A percentile compares a stretch with the other conserved stretches of the same genome.
These are phyloP conservation scores for Phenoliferia sp. DNA, from an alignment of 1,284 basidiomycete genomes.

Conservation along the genomic window DNA sequence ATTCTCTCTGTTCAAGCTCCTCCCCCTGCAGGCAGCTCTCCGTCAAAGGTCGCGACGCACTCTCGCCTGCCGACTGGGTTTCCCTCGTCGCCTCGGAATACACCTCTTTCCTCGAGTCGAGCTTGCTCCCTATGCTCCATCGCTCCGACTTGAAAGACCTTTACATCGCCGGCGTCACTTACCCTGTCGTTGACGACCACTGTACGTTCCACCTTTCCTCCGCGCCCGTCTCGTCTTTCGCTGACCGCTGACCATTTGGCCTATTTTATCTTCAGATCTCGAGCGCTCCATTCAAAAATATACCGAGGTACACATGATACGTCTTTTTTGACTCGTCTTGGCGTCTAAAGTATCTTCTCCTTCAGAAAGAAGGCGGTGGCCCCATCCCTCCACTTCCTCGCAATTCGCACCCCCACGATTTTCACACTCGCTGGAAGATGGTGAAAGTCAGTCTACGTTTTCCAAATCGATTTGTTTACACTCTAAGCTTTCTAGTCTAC, in stretches of 20 bases:
- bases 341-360: not conserved
- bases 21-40: constrained; percentile 14
- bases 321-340: not conserved
- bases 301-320: not conserved
- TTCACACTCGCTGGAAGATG: constrained; percentile 10
- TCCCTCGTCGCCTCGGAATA: constrained; percentile 3
- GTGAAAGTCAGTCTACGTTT: not conserved
- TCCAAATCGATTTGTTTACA: fast-evolving
- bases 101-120: not conserved
- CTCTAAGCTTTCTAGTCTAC: not conserved
- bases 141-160: not conserved
- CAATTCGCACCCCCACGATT: constrained; percentile 12
- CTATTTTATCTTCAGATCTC: constrained; percentile 9
- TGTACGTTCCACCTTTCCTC: constrained; percentile 4
- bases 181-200: constrained; percentile 25
- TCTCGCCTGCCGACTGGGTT: constrained; percentile 3
- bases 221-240: not conserved
- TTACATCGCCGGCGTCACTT: constrained; percentile 11
- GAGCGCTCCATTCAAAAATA: constrained; percentile 14
- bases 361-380: constrained; percentile 4
- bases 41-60: not conserved
- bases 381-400: constrained; percentile 2
- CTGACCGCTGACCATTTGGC: not conserved
- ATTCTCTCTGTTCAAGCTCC: too few species aligned
- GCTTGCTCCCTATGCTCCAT: constrained; percentile 4